These are phyloP conservation scores for Colletotrichum costaricense DNA, from an alignment of 2,329 filamentous ascomycete species.

Conservation along the genomic window DNA sequence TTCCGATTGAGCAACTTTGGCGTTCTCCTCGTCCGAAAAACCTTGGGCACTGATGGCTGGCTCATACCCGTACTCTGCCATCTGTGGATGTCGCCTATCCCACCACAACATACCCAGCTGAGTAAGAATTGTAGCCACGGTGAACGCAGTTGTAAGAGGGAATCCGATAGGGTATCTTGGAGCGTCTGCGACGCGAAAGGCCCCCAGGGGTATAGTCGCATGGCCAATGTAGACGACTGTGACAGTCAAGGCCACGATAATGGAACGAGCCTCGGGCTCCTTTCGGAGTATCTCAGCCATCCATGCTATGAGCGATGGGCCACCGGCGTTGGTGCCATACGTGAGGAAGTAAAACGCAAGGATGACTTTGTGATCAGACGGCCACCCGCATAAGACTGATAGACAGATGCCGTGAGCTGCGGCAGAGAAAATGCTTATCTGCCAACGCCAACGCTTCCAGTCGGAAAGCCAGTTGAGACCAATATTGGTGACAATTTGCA, in stretches of 20 bases:
- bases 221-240: slow-evolving; percentile 52
- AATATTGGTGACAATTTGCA: slow-evolving; percentile 49
- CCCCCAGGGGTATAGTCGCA: slow-evolving; percentile 50
- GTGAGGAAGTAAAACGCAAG: slow-evolving; percentile 51
- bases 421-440: slow-evolving; percentile 46
- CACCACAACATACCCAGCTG: slow-evolving; percentile 48
- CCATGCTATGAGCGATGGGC: slow-evolving; percentile 50
- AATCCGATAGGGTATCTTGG: slow-evolving; percentile 51
- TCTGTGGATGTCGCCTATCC: slow-evolving; percentile 39
- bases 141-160: slow-evolving; percentile 47
- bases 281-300: slow-evolving; percentile 47
- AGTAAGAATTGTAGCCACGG: slow-evolving; percentile 43
- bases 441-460: slow-evolving; percentile 53
- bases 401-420: slow-evolving; percentile 45
- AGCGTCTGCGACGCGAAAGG: slow-evolving; percentile 48
- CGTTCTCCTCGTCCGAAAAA: slow-evolving; percentile 17
- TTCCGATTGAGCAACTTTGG: slow-evolving; percentile 8
- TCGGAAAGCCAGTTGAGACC: slow-evolving; percentile 49
- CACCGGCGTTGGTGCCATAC: slow-evolving; percentile 47
- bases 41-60: neutral
- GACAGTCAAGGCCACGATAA: slow-evolving; percentile 50
- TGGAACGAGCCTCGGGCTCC: slow-evolving; percentile 49
- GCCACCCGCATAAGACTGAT: slow-evolving; percentile 47
- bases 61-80: slow-evolving; percentile 37
- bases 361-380: slow-evolving; percentile 45